These are phyloP conservation scores for Microascus cirrosus DNA, from an alignment of 2,329 filamentous ascomycete species.

Conservation along the genomic window DNA sequence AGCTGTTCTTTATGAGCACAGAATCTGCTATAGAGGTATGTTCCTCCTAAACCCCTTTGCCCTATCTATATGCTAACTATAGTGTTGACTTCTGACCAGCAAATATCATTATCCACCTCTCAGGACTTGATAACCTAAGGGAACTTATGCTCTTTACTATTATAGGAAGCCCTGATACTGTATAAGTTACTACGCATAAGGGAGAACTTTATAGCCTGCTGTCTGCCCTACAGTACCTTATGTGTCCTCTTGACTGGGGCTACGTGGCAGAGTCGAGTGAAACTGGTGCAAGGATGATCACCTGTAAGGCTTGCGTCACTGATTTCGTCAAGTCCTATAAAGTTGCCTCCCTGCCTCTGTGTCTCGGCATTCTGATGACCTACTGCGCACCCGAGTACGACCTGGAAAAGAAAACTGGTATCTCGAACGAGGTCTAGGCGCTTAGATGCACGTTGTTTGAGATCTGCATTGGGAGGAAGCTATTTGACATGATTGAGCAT, in stretches of 20 bases:
- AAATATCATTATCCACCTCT: too few species aligned
- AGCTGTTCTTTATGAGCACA: too few species aligned
- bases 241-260: conserved; percentile 6
- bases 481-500: background rate
- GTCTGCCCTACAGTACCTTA: conserved; percentile 13
- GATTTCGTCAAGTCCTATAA: background rate
- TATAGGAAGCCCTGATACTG: too few species aligned
- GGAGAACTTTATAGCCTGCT: conserved; percentile 4
- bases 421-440: background rate
- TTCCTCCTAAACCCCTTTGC: too few species aligned
- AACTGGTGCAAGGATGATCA: background rate
- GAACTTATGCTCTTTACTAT: too few species aligned
- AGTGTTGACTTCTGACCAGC: too few species aligned
- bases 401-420: background rate
- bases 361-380: background rate
- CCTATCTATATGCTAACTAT: too few species aligned
- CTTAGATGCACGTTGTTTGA: background rate
- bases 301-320: background rate
- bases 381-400: background rate
- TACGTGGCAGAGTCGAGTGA: background rate
- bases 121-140: too few species aligned
- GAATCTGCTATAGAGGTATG: too few species aligned
- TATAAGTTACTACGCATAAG: background rate
- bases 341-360: background rate
- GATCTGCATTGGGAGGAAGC: background rate